phyloP scores from a whole-genome alignment of 1,139 yeast species.

The Suhomyces yuchorum region DNA sequence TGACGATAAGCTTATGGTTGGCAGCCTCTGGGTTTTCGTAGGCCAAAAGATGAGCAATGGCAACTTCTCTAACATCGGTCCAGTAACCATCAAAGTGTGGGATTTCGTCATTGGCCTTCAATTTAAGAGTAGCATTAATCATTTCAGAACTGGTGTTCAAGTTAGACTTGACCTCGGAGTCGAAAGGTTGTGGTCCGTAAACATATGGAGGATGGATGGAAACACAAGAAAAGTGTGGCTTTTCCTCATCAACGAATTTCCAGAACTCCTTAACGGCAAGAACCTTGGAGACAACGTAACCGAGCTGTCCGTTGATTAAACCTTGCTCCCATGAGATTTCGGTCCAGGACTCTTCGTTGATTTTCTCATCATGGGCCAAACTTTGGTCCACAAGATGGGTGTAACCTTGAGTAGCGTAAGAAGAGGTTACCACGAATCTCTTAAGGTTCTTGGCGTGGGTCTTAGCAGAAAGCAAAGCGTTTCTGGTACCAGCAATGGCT shows the following conservation, averaged over 20 bases:
- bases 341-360: slow-evolving; percentile 3
- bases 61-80: slow-evolving; percentile 19
- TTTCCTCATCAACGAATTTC: not conserved
- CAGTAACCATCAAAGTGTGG: slow-evolving; percentile 14
- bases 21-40: slow-evolving; percentile 14
- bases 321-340: slow-evolving; percentile 3
- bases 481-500: slow-evolving; percentile 3
- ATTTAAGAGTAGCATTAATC: slow-evolving; percentile 7
- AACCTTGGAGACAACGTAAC: slow-evolving; percentile 1
- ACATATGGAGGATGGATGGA: not conserved
- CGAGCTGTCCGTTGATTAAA: not conserved
- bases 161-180: not conserved
- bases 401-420: slow-evolving; percentile 1
- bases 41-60: slow-evolving; percentile 16
- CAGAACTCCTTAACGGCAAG: slow-evolving; percentile 1
- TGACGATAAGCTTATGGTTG: slow-evolving; percentile 13
- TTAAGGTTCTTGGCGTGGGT: slow-evolving; percentile 2
- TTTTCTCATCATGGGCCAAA: not conserved
- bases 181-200: slow-evolving; percentile 1
- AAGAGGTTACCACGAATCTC: slow-evolving; percentile 3
- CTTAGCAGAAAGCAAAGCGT: slow-evolving; percentile 2
- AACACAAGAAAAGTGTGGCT: slow-evolving; percentile 1
- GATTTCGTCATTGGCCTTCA: slow-evolving; percentile 18
- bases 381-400: not conserved
- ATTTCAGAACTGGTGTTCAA: slow-evolving; percentile 3